These are phyloP conservation scores for Heritiera fomes DNA, from an alignment of 345 rosid species.

Conservation along the genomic window DNA sequence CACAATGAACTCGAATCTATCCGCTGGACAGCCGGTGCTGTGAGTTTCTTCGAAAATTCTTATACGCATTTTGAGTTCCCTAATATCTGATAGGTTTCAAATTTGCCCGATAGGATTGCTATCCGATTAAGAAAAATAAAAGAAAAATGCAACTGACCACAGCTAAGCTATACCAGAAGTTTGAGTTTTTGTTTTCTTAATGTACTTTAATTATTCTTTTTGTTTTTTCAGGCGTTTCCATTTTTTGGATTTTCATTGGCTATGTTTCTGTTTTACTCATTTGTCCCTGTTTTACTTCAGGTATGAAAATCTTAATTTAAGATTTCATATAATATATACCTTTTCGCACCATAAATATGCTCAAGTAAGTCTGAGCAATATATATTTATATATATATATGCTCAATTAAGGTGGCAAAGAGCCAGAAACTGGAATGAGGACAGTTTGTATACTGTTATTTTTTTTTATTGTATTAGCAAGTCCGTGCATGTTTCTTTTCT, in stretches of 20 bases:
- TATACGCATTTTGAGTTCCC: not conserved
- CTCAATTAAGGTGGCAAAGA: not conserved
- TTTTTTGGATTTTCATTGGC: constrained; percentile 62
- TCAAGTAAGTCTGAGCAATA: no score
- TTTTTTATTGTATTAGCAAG: no score
- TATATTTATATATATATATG: no score
- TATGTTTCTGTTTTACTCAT: constrained; percentile 78
- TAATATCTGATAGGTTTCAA: not conserved
- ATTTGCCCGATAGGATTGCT: not conserved
- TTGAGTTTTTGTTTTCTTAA: not conserved
- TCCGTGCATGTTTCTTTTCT: no score
- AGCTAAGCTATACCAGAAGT: not conserved
- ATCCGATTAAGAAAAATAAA: not conserved
- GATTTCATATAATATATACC: not conserved
- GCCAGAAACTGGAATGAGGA: constrained; percentile 6
- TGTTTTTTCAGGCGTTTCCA: constrained; percentile 63
- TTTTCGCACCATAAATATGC: constrained; percentile 12
- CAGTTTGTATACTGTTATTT: not conserved
- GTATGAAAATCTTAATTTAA: constrained; percentile 37
- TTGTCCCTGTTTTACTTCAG: constrained; percentile 78
- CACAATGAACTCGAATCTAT: constrained; percentile 64
- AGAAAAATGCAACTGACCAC: not conserved
- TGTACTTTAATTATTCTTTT: not conserved
- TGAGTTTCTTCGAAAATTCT: constrained; percentile 37
- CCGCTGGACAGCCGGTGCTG: constrained; percentile 85